Evolutionary conservation across 1,284 basidiomycete species (phyloP).

Genomic region (Anthracocystis setariae): DNA sequence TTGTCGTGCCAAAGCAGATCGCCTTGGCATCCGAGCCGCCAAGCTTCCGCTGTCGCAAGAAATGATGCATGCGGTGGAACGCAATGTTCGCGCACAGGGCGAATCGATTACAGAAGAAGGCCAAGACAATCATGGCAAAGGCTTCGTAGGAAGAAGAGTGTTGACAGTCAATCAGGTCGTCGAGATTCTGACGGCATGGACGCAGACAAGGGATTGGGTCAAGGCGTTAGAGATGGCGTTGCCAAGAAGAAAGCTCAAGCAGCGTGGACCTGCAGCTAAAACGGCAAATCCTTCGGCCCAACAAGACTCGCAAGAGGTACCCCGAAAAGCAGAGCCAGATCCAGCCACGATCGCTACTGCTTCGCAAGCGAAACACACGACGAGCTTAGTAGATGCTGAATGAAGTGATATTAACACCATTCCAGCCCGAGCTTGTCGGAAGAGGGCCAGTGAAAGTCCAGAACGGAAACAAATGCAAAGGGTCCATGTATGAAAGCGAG

Average conservation of each 20-base stretch:
- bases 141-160: conserved; percentile 76
- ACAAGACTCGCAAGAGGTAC: not conserved
- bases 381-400: not conserved
- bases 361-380: not conserved
- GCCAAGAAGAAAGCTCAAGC: conserved; percentile 34
- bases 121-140: conserved; percentile 8
- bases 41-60: conserved; percentile 81
- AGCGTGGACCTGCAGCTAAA: conserved; percentile 23
- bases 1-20: conserved; percentile 85
- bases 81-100: conserved; percentile 21
- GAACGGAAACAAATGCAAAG: conserved; percentile 13
- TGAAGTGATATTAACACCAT: conserved; percentile 21
- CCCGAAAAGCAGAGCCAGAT: conserved; percentile 2
- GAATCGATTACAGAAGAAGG: conserved; percentile 23
- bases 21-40: conserved; percentile 81
- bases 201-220: conserved; percentile 67
- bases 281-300: not conserved
- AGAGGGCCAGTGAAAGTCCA: not conserved
- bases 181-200: conserved; percentile 90
- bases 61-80: conserved; percentile 72
- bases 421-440: conserved; percentile 4
- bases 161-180: conserved; percentile 95
- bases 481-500: conserved; percentile 1
- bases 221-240: conserved; percentile 69
- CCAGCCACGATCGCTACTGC: conserved; percentile 2